Conservation (phyloP, 2,329 filamentous ascomycete species). For the Blastomyces emzantsi region DNA sequence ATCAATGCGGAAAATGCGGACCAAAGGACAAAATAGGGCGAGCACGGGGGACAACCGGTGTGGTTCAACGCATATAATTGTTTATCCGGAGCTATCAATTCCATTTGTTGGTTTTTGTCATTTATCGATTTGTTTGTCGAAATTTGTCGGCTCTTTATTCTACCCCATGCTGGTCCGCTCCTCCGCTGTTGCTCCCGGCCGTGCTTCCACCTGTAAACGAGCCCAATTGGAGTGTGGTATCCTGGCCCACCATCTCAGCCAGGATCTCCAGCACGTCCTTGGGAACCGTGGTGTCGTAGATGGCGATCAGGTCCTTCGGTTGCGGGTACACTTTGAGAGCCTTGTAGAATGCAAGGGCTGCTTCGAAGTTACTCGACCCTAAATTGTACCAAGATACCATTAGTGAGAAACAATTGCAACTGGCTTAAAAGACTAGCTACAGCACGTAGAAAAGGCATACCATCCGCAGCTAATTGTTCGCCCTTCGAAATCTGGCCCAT, state of each 20-base stretch:
- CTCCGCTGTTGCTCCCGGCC: conserved; percentile 11
- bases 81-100: neutral
- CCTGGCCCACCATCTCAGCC: conserved; percentile 95
- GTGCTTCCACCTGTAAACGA: conserved; percentile 29
- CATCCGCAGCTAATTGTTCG: conserved; percentile 58
- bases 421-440: neutral
- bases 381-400: neutral
- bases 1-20: neutral
- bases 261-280: conserved; percentile 96
- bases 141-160: conserved; percentile 7
- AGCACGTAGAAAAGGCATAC: conserved; percentile 43
- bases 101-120: neutral
- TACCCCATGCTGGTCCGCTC: conserved; percentile 26
- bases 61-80: neutral
- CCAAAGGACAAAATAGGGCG: neutral
- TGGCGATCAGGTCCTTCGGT: conserved; percentile 82
- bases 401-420: neutral
- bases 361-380: conserved; percentile 54
- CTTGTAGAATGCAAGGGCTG: conserved; percentile 94
- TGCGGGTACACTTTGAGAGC: conserved; percentile 97
- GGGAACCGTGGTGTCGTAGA: conserved; percentile 97
- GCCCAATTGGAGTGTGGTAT: conserved; percentile 60
- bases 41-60: no score
- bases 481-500: conserved; percentile 89
- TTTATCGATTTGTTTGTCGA: neutral